These are phyloP conservation scores for Clitoria ternatea DNA, from an alignment of 306 rosid species.

Conservation along the genomic window DNA sequence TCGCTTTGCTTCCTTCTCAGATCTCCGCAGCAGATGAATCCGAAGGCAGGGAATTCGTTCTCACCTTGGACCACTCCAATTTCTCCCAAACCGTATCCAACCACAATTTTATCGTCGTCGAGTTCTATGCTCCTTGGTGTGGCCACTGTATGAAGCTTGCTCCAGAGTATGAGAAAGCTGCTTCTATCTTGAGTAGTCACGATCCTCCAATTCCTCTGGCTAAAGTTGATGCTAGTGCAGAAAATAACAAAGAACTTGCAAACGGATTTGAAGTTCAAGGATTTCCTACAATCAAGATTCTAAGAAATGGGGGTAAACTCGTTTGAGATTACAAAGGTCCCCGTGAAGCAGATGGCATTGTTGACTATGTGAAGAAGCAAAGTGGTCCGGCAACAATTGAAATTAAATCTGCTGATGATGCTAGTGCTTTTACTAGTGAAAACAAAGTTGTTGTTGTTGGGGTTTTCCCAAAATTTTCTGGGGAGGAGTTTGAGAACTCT, in stretches of 20 bases:
- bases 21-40: no score
- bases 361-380: conserved; percentile 64
- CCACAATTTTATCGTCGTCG: conserved; percentile 80
- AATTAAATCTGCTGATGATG: conserved; percentile 59
- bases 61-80: conserved; percentile 73
- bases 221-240: conserved; percentile 66
- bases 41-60: conserved; percentile 66
- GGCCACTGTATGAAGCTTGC: conserved; percentile 76
- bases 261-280: conserved; percentile 44
- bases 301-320: conserved; percentile 68
- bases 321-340: conserved; percentile 79
- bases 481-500: conserved; percentile 63
- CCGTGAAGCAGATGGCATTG: conserved; percentile 72
- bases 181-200: conserved; percentile 56
- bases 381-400: conserved; percentile 70
- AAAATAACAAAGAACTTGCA: conserved; percentile 50
- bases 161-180: conserved; percentile 89
- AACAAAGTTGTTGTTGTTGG: conserved; percentile 71
- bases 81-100: conserved; percentile 63
- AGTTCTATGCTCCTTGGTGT: conserved; percentile 94
- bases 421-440: conserved; percentile 41
- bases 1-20: conserved; percentile 16
- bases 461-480: conserved; percentile 63
- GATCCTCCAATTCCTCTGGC: conserved; percentile 66
- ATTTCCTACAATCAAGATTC: conserved; percentile 74